These are phyloP conservation scores for Termitomyces sp. DNA, from an alignment of 768 basidiomycete genomes.

Conservation along the genomic window DNA sequence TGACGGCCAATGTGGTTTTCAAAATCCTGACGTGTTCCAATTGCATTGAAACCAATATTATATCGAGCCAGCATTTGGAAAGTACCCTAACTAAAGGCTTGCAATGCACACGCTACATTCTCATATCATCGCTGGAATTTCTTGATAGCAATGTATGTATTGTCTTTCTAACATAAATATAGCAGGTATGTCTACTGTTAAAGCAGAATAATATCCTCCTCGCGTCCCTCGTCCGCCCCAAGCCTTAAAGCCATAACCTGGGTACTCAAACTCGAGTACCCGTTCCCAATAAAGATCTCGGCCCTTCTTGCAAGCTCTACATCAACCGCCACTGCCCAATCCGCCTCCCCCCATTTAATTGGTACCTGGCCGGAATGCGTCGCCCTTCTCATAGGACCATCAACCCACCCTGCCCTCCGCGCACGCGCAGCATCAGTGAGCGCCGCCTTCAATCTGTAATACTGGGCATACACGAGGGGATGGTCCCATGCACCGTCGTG, in stretches of 20 bases:
- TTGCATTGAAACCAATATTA: not conserved
- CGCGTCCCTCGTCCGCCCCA: constrained; percentile 28
- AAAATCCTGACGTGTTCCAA: not conserved
- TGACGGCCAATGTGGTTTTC: not conserved
- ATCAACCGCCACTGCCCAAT: constrained; percentile 40
- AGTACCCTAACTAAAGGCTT: not conserved
- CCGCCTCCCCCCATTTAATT: constrained; percentile 31
- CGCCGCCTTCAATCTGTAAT: constrained; percentile 32
- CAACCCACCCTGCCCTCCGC: constrained; percentile 27
- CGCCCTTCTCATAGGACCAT: constrained; percentile 36
- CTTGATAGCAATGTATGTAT: not conserved
- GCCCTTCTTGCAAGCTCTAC: constrained; percentile 40
- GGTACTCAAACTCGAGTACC: constrained; percentile 42
- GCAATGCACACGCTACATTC: not conserved
- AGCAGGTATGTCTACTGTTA: constrained; percentile 6
- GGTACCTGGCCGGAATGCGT: constrained; percentile 37
- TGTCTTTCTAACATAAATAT: not conserved
- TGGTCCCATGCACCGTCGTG: constrained; percentile 47
- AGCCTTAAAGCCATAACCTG: constrained; percentile 39
- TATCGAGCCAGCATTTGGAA: not conserved
- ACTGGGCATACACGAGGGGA: constrained; percentile 36
- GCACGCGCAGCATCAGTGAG: constrained; percentile 31
- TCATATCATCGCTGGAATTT: not conserved
- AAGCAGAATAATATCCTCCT: constrained; percentile 32
- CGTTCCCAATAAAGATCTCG: constrained; percentile 41